phyloP scores from a whole-genome alignment of 257 asterid species.

The Solanum tacnaense region DNA sequence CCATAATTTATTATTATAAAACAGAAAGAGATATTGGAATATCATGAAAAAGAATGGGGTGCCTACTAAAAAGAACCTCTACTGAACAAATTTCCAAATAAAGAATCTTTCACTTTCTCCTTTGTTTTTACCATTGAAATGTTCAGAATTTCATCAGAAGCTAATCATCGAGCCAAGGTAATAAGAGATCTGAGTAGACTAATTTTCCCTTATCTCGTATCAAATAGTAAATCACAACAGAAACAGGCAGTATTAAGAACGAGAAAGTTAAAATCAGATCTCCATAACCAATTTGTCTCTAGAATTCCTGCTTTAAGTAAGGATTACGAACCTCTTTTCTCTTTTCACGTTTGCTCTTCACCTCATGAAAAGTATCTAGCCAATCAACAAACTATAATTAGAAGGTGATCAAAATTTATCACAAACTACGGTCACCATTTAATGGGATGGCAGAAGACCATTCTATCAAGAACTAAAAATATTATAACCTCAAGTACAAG shows the following conservation, averaged over 20 bases:
- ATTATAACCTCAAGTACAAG: background rate
- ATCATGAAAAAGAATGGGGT: background rate
- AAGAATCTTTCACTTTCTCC: background rate
- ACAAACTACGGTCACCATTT: background rate
- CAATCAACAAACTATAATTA: slow-evolving; percentile 14
- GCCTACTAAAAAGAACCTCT: background rate
- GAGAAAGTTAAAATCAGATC: background rate
- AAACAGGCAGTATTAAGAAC: background rate
- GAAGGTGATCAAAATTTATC: slow-evolving; percentile 10
- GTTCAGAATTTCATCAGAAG: background rate
- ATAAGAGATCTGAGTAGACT: background rate
- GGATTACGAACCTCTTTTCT: slow-evolving; percentile 71
- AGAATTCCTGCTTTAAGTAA: background rate
- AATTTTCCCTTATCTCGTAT: background rate
- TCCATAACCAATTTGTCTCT: background rate
- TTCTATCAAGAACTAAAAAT: background rate
- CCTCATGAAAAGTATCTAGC: slow-evolving; percentile 72
- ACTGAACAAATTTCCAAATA: background rate
- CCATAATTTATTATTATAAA: background rate
- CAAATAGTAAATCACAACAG: background rate
- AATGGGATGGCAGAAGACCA: background rate
- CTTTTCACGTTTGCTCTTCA: slow-evolving; percentile 94
- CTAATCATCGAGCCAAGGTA: background rate
- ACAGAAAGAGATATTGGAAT: background rate
- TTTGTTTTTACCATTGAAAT: background rate